Evolutionary conservation across 1,284 basidiomycete genomes (phyloP).

Genomic region (Boletellus deceptivus): DNA sequence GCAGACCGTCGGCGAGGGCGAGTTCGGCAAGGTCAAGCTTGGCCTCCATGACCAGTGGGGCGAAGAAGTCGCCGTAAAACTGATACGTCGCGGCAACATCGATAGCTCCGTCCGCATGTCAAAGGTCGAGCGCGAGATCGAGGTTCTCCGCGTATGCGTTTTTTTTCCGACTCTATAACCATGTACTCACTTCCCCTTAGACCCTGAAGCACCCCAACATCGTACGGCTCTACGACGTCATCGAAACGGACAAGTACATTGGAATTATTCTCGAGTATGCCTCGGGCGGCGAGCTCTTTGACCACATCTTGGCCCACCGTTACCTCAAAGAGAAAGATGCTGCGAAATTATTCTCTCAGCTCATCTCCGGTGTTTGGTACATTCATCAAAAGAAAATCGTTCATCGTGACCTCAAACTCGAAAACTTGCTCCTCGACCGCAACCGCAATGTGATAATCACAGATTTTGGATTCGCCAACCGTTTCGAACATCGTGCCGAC

Average conservation of each 20-base stretch:
- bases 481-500: conserved; percentile 86
- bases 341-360: conserved; percentile 94
- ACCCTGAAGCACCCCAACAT: conserved; percentile 97
- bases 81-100: conserved; percentile 92
- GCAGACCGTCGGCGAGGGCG: conserved; percentile 95
- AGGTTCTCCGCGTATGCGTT: conserved; percentile 82
- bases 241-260: conserved; percentile 99
- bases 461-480: conserved; percentile 98
- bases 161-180: conserved; percentile 2
- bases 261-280: conserved; percentile 99
- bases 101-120: conserved; percentile 85
- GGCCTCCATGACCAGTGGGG: conserved; percentile 94
- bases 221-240: conserved; percentile 96
- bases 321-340: conserved; percentile 96
- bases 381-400: conserved; percentile 99
- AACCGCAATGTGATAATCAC: conserved; percentile 99
- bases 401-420: conserved; percentile 98
- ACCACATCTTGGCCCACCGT: conserved; percentile 97
- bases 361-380: conserved; percentile 98
- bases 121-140: conserved; percentile 97
- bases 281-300: conserved; percentile 97
- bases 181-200: conserved; percentile 41
- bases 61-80: conserved; percentile 98
- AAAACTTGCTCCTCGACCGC: conserved; percentile 95
- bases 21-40: conserved; percentile 99